These are phyloP conservation scores for Sugiyamaella neomexicana DNA, from an alignment of 1,139 yeast genomes.

Conservation along the genomic window DNA sequence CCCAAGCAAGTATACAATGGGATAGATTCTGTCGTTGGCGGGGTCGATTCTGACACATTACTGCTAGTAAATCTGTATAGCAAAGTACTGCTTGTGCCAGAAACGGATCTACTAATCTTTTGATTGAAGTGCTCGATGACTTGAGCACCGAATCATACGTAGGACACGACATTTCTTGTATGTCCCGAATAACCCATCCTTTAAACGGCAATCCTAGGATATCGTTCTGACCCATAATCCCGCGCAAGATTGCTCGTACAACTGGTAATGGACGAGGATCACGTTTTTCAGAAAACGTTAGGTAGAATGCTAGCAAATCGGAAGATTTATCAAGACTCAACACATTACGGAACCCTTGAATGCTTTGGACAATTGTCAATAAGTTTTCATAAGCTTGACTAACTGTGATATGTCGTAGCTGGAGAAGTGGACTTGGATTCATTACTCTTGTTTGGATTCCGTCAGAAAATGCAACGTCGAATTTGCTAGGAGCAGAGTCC, in stretches of 20 bases:
- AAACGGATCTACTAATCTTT: slow-evolving; percentile 29
- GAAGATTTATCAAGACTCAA: slow-evolving; percentile 28
- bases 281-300: slow-evolving; percentile 30
- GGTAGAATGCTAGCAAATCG: slow-evolving; percentile 37
- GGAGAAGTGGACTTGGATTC: slow-evolving; percentile 36
- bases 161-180: slow-evolving; percentile 35
- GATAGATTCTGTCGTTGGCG: slow-evolving; percentile 75
- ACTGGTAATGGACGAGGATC: slow-evolving; percentile 33
- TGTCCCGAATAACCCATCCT: slow-evolving; percentile 38
- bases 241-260: slow-evolving; percentile 37
- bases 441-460: slow-evolving; percentile 37
- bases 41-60: slow-evolving; percentile 71
- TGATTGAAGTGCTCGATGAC: slow-evolving; percentile 18
- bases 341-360: slow-evolving; percentile 27
- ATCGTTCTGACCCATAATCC: slow-evolving; percentile 22
- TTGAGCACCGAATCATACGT: slow-evolving; percentile 24
- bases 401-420: slow-evolving; percentile 26
- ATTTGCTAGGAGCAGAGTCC: background rate
- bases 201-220: slow-evolving; percentile 28
- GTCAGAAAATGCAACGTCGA: slow-evolving; percentile 25
- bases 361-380: slow-evolving; percentile 25
- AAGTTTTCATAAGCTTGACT: slow-evolving; percentile 31
- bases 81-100: slow-evolving; percentile 35
- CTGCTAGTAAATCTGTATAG: slow-evolving; percentile 52
- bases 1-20: slow-evolving; percentile 64